Percentiles rank a stretch among this genome's conserved stretches.
These are phyloP conservation scores for Colletotrichum euphorbiae DNA, from an alignment of 2,329 filamentous ascomycete genomes.

Conservation along the genomic window DNA sequence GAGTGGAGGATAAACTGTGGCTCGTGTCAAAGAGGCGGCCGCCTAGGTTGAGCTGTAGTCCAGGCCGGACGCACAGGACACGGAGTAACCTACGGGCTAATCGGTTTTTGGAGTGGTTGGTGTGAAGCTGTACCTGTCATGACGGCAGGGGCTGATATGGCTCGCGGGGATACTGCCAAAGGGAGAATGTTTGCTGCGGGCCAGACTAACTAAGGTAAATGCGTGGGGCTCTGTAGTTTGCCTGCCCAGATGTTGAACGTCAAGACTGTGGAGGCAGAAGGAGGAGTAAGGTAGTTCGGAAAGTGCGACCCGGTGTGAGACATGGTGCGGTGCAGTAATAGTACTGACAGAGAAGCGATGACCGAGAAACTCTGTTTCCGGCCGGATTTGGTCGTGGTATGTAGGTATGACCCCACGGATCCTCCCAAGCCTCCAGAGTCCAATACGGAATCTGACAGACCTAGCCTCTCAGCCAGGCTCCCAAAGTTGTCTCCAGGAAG, in stretches of 20 bases:
- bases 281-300: conserved; percentile 6
- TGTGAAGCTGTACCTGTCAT: conserved; percentile 27
- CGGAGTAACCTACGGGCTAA: conserved; percentile 10
- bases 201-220: not conserved
- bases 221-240: conserved; percentile 9
- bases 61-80: not conserved
- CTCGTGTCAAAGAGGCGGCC: conserved; percentile 26
- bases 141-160: conserved; percentile 30
- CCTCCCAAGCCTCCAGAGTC: not conserved
- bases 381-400: conserved; percentile 23
- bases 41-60: conserved; percentile 24
- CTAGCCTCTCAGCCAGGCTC: not conserved
- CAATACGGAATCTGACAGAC: conserved; percentile 18
- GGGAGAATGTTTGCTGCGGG: conserved; percentile 12
- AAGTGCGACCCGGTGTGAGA: conserved; percentile 13
- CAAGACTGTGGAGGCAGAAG: not conserved
- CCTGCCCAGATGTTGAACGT: conserved; percentile 16
- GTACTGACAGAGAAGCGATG: conserved; percentile 21
- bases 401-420: not conserved
- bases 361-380: conserved; percentile 16
- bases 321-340: not conserved
- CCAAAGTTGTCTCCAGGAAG: not conserved
- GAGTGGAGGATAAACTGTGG: conserved; percentile 23
- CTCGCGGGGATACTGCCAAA: conserved; percentile 18
- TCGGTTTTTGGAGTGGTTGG: not conserved